These are phyloP conservation scores for Rhinocladiella mackenziei DNA, from an alignment of 2,329 filamentous ascomycete genomes.

Conservation along the genomic window DNA sequence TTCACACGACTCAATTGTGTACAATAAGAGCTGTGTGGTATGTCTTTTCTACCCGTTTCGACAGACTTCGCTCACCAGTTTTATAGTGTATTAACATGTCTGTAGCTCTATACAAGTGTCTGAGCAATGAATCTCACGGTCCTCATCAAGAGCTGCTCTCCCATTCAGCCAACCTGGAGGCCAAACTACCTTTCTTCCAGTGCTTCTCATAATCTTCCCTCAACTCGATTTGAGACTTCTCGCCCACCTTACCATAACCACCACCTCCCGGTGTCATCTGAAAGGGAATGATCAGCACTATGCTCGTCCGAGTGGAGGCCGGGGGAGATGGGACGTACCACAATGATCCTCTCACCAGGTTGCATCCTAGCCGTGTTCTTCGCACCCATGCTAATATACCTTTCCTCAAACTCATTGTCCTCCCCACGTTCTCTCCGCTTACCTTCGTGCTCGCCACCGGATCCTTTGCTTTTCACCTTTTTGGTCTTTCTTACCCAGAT, in stretches of 20 bases:
- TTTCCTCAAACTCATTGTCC: conserved; percentile 41
- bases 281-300: conserved; percentile 33
- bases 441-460: conserved; percentile 43
- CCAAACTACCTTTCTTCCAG: conserved; percentile 60
- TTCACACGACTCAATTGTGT: neutral
- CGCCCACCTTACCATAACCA: conserved; percentile 49
- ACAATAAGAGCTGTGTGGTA: neutral
- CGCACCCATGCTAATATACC: conserved; percentile 56
- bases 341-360: conserved; percentile 58
- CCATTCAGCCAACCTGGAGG: conserved; percentile 46
- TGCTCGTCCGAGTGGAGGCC: too few relatives aligned
- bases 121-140: neutral
- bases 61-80: neutral
- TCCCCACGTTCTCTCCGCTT: conserved; percentile 44
- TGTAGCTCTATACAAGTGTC: too few relatives aligned
- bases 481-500: conserved; percentile 76
- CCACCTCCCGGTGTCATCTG: conserved; percentile 44
- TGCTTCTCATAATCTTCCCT: conserved; percentile 55
- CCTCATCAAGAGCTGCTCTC: conserved; percentile 47
- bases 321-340: conserved; percentile 60
- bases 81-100: neutral
- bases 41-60: neutral
- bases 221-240: conserved; percentile 49
- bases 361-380: conserved; percentile 61
- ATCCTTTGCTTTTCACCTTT: conserved; percentile 40